Percentiles rank a stretch among this genome's conserved stretches.
These are phyloP conservation scores for Blastobotrys buckinghamii DNA, from an alignment of 1,139 yeast species.

Conservation along the genomic window DNA sequence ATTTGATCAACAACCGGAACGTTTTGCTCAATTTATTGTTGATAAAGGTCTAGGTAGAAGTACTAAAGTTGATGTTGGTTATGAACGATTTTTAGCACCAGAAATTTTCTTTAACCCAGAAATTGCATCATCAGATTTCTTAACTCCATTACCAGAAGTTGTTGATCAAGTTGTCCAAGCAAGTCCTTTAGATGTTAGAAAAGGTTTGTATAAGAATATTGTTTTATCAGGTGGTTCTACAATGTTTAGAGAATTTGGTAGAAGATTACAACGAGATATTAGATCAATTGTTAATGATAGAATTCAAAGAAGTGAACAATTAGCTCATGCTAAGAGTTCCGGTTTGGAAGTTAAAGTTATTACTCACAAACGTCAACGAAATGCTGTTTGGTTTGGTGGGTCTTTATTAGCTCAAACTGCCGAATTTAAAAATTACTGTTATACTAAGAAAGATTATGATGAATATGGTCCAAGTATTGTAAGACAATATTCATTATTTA, in stretches of 20 bases:
- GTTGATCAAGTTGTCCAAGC: constrained; percentile 94
- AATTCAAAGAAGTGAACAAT: constrained; percentile 70
- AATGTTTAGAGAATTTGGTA: constrained; percentile 97
- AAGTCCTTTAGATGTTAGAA: constrained; percentile 96
- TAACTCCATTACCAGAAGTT: constrained; percentile 91
- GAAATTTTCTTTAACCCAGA: constrained; percentile 98
- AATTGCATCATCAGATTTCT: constrained; percentile 88
- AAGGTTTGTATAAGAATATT: constrained; percentile 90
- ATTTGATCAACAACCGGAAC: constrained; percentile 89
- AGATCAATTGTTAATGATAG: constrained; percentile 84
- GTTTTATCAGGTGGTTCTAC: constrained; percentile 90
- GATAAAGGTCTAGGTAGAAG: constrained; percentile 68
- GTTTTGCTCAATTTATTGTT: constrained; percentile 88
- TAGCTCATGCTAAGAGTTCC: constrained; percentile 73
- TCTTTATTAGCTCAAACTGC: constrained; percentile 94
- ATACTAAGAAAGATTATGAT: constrained; percentile 94
- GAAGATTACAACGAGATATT: constrained; percentile 94
- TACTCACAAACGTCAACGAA: constrained; percentile 93
- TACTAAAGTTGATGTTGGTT: constrained; percentile 83
- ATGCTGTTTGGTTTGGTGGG: constrained; percentile 99
- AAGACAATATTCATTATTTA: constrained; percentile 89
- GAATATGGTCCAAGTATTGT: constrained; percentile 98
- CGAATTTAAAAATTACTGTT: constrained; percentile 93
- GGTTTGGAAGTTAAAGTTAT: constrained; percentile 98
- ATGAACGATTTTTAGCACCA: constrained; percentile 95